Percentiles rank a stretch among this genome's conserved stretches.
These are phyloP conservation scores for Oxyria digyna DNA, from an alignment of 148 eudicot genomes.

Conservation along the genomic window DNA sequence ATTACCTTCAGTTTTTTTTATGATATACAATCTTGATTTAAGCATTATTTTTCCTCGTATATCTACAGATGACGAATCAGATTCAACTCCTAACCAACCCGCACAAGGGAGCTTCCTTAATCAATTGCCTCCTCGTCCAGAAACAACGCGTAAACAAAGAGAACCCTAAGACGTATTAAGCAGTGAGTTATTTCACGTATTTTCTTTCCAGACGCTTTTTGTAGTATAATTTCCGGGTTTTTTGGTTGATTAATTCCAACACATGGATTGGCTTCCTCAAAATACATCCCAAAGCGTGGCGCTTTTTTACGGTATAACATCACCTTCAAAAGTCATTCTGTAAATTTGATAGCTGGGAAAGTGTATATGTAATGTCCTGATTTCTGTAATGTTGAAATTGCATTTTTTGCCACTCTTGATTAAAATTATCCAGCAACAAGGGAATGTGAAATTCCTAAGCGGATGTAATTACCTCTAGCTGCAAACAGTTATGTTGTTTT, in stretches of 20 bases:
- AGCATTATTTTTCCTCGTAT: not conserved
- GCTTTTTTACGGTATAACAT: not conserved
- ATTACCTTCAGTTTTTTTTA: not conserved
- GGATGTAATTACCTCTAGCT: constrained; percentile 8
- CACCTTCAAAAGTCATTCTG: constrained; percentile 2
- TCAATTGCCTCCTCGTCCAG: constrained; percentile 54
- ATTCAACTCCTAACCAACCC: constrained; percentile 31
- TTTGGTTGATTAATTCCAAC: constrained; percentile 2
- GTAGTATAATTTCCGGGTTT: not conserved
- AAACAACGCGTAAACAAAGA: constrained; percentile 28
- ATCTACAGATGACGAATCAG: constrained; percentile 50
- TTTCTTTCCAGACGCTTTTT: not conserved
- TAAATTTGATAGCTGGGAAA: constrained; percentile 6
- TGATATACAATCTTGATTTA: not conserved
- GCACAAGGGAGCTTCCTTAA: constrained; percentile 75
- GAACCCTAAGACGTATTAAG: constrained; percentile 13
- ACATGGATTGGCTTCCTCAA: constrained; percentile 6
- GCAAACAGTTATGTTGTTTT: not conserved
- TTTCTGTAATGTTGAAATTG: constrained; percentile 1
- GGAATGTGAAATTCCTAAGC: not conserved
- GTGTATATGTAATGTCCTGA: constrained; percentile 5
- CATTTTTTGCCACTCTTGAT: not conserved
- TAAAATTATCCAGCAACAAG: constrained; percentile 1
- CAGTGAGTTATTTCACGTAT: not conserved
- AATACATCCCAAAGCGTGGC: constrained; percentile 3